A percentile compares a stretch with the other conserved stretches of the same genome.
Evolutionary conservation across 805 yeast species (phyloP).

Genomic region (Sugiyamaella valdiviana): DNA sequence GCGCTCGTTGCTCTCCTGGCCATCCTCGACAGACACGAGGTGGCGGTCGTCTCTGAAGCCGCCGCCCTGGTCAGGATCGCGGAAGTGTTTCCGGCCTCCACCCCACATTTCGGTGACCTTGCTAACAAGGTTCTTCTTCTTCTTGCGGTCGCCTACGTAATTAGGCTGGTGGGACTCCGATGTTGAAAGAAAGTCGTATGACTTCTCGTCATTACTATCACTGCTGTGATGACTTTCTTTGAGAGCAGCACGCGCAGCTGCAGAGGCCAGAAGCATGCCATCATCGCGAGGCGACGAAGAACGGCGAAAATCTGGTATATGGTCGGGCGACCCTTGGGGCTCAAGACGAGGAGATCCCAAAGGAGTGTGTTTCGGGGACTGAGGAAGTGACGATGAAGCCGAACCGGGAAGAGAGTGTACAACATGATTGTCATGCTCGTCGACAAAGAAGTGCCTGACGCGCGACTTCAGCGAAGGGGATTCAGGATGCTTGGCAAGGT

Average conservation of each 20-base stretch:
- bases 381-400: neutral
- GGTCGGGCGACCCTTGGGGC: slow-evolving; percentile 1
- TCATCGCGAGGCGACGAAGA: slow-evolving; percentile 1
- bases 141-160: slow-evolving; percentile 14
- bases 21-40: slow-evolving; percentile 40
- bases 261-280: slow-evolving; percentile 6
- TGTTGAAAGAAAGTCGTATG: slow-evolving; percentile 13
- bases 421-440: neutral
- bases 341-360: slow-evolving; percentile 6
- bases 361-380: slow-evolving; percentile 1
- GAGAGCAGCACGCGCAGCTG: slow-evolving; percentile 7
- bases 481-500: neutral
- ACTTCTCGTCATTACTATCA: slow-evolving; percentile 12
- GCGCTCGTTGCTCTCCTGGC: slow-evolving; percentile 46
- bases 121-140: slow-evolving; percentile 32
- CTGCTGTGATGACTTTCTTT: neutral
- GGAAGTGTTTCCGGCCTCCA: slow-evolving; percentile 59
- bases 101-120: slow-evolving; percentile 48
- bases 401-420: neutral
- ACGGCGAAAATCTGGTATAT: neutral
- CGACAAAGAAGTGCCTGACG: neutral
- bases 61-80: slow-evolving; percentile 19
- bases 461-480: neutral
- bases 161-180: slow-evolving; percentile 13
- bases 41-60: slow-evolving; percentile 40